These are phyloP conservation scores for Suhomyces maxii DNA, from an alignment of 1,139 yeast species.

Conservation along the genomic window DNA sequence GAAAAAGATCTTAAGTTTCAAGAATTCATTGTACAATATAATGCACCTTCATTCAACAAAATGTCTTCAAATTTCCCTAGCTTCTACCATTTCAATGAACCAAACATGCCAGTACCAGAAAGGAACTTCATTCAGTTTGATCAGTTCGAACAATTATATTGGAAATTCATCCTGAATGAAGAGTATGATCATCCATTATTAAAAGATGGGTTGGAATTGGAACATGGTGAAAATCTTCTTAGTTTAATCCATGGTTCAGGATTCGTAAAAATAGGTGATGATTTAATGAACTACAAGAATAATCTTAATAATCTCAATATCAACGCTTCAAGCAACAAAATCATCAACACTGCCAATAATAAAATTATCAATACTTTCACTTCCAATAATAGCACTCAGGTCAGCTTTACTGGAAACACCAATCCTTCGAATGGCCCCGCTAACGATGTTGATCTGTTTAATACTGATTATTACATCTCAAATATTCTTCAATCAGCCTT, in stretches of 20 bases:
- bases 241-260: conserved; percentile 27
- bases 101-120: conserved; percentile 19
- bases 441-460: conserved; percentile 22
- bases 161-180: conserved; percentile 41
- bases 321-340: conserved; percentile 13
- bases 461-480: conserved; percentile 23
- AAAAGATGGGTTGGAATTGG: conserved; percentile 31
- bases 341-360: conserved; percentile 12
- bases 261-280: conserved; percentile 28
- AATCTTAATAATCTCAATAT: conserved; percentile 17
- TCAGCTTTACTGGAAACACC: not conserved
- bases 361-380: conserved; percentile 7
- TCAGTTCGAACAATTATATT: conserved; percentile 47
- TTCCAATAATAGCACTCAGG: not conserved
- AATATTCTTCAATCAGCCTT: conserved; percentile 26
- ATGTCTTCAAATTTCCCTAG: conserved; percentile 10
- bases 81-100: conserved; percentile 12
- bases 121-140: conserved; percentile 22
- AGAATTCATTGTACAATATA: conserved; percentile 29
- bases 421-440: not conserved
- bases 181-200: conserved; percentile 9
- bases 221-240: conserved; percentile 29
- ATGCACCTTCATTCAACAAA: conserved; percentile 19
- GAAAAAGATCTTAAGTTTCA: conserved; percentile 50
- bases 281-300: conserved; percentile 24